Base-by-base conservation (phyloP, 495 filamentous ascomycete genomes). In the Aspergillus hancockii region DNA sequence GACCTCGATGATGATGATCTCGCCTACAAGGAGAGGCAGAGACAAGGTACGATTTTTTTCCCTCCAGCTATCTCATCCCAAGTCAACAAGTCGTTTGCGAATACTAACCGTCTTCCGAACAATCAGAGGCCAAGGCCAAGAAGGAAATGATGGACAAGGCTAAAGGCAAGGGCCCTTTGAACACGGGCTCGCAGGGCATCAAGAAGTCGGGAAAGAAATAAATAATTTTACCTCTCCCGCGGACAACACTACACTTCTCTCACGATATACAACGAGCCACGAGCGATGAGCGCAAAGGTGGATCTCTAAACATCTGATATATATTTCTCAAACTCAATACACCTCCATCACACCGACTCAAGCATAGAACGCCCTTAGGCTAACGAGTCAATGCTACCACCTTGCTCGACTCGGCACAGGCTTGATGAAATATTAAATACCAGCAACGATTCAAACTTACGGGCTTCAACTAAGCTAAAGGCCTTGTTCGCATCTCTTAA, bases 141-240 rank as follows among this genome's bases (percentile, higher is more conserved):
- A 87, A 89, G 72, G 89, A 90, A 3, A 66, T 92, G 74, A 81
- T 83, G 28, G 83, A 87, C 49, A 86, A 88, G 73, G 76, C 77
- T 54, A 81, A 83, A 66, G 76, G 77, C 66, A 82, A 82, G 72
- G 81, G 81, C 18, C 82, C 81, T n/a, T 60, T 86, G 78, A 91
- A 90, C 75, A 87, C 86, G 50, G 90, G 90, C 34, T 70, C 80
- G 52, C 90, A 93, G 77, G 90, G 90, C 51, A 94, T 94, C 79
- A 94, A 93, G 86, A 93, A 91, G 80, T 90, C 87, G 31, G 90
- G 90, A 69, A 93, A 94, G 88, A 92, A 92, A 82, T 91, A 82
- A 78, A n/a, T 34, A 21, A 59, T 51, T 52, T 36, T 49, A 49
- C 50, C 55, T 43, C 36, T 49, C 8, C 13, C 9, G 41, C 9